These are phyloP conservation scores for Nitzschia palea DNA, from an alignment of 108 stramenopile genomes.

Conservation along the genomic window DNA sequence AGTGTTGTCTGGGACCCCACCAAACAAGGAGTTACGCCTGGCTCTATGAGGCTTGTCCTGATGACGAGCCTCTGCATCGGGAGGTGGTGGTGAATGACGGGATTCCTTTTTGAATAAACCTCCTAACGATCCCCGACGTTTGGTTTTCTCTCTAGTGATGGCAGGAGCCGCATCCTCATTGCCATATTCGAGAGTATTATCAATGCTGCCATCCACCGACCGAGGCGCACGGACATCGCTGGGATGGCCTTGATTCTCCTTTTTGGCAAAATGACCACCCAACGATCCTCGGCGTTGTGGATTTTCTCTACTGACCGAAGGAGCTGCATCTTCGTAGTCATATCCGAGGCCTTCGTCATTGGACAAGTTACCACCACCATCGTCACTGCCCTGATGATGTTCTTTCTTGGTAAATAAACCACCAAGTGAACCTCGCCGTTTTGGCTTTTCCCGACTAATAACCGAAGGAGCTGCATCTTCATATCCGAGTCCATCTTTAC, in stretches of 20 bases:
- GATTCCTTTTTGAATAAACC: neutral
- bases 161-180: conserved; percentile 1
- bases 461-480: conserved; percentile 14
- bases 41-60: neutral
- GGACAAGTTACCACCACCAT: neutral
- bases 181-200: neutral
- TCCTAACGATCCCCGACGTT: neutral
- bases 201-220: neutral
- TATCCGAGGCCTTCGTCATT: neutral
- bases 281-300: neutral
- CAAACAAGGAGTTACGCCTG: conserved; percentile 11
- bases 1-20: neutral
- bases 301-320: neutral
- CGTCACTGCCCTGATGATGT: no score
- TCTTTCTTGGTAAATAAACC: neutral
- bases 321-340: conserved; percentile 17
- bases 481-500: neutral
- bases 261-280: neutral
- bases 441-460: neutral
- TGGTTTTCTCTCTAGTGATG: neutral
- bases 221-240: neutral
- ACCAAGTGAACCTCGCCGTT: conserved; percentile 6
- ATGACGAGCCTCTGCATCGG: neutral
- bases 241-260: neutral
- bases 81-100: neutral